Evolutionary conservation across 2,329 filamentous ascomycete species (phyloP).

Genomic region (Paracamarosporium sp.): DNA sequence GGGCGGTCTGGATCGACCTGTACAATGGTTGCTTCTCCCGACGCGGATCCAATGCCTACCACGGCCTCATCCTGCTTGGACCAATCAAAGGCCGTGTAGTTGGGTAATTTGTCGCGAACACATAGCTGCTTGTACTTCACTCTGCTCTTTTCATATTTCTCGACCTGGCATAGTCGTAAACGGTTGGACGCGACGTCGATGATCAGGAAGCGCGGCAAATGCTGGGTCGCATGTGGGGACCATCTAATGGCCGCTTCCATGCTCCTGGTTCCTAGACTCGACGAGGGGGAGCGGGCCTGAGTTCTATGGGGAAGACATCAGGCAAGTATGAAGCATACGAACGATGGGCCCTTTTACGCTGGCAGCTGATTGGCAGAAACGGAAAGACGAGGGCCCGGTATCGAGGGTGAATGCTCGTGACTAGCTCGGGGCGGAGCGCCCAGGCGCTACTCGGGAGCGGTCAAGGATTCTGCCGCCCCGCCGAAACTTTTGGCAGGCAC

Average conservation of each 20-base stretch:
- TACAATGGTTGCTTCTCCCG: slow-evolving; percentile 77
- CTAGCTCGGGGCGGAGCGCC: slow-evolving; percentile 29
- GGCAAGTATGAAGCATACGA: neutral
- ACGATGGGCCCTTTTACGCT: neutral
- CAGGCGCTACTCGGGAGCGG: slow-evolving; percentile 18
- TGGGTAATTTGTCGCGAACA: slow-evolving; percentile 62
- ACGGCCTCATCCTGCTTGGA: slow-evolving; percentile 68
- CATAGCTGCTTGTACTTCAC: slow-evolving; percentile 62
- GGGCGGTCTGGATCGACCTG: slow-evolving; percentile 70
- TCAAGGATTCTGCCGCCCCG: slow-evolving; percentile 35
- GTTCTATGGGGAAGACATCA: slow-evolving; percentile 14
- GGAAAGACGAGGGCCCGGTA: neutral
- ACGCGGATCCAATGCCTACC: slow-evolving; percentile 76
- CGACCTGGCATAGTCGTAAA: slow-evolving; percentile 64
- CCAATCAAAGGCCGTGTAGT: slow-evolving; percentile 72
- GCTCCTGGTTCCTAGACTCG: slow-evolving; percentile 21
- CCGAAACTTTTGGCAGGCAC: slow-evolving; percentile 37
- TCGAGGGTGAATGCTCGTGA: slow-evolving; percentile 1
- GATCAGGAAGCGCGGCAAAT: slow-evolving; percentile 64
- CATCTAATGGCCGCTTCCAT: slow-evolving; percentile 70
- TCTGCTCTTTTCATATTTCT: slow-evolving; percentile 40
- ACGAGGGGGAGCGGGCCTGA: neutral
- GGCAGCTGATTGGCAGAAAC: neutral
- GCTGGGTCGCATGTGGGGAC: slow-evolving; percentile 63
- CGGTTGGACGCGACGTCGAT: slow-evolving; percentile 67